These are phyloP conservation scores for Neofusicoccum umdonicola DNA, from an alignment of 2,329 filamentous ascomycete genomes.

Conservation along the genomic window DNA sequence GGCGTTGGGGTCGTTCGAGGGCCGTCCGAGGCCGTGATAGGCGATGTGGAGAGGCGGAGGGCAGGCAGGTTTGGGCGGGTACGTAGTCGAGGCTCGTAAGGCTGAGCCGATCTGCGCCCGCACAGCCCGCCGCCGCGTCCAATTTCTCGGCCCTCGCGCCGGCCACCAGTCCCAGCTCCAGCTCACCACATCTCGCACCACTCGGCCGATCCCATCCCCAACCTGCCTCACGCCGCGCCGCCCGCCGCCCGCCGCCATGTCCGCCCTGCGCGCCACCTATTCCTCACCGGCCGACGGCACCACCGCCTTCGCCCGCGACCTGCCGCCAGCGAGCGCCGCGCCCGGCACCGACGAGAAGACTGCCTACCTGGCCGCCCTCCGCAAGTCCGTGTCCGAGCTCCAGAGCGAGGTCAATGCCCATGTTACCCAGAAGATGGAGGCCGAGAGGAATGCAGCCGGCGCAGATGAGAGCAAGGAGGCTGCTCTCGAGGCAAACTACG, in stretches of 20 bases:
- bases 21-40: background rate
- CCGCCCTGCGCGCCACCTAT: constrained; percentile 52
- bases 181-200: constrained; percentile 24
- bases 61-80: background rate
- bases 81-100: constrained; percentile 14
- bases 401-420: constrained; percentile 69
- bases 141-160: background rate
- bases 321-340: constrained; percentile 24
- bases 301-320: constrained; percentile 23
- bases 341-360: constrained; percentile 51
- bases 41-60: background rate
- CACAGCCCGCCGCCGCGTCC: background rate
- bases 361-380: constrained; percentile 59
- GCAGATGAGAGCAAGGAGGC: constrained; percentile 38
- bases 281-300: constrained; percentile 49
- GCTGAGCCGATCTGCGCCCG: constrained; percentile 14
- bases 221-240: constrained; percentile 11
- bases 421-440: constrained; percentile 71
- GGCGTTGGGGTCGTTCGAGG: background rate
- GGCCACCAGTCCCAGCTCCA: background rate
- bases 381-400: constrained; percentile 55
- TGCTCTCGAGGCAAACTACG: constrained; percentile 69
- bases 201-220: constrained; percentile 26
- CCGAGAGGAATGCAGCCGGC: constrained; percentile 55
- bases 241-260: constrained; percentile 23